Evolutionary conservation across 305 asterid genomes (phyloP), one percentile per base, ranked within the genome.

Genomic region (Fraxinus sp.): DNA sequence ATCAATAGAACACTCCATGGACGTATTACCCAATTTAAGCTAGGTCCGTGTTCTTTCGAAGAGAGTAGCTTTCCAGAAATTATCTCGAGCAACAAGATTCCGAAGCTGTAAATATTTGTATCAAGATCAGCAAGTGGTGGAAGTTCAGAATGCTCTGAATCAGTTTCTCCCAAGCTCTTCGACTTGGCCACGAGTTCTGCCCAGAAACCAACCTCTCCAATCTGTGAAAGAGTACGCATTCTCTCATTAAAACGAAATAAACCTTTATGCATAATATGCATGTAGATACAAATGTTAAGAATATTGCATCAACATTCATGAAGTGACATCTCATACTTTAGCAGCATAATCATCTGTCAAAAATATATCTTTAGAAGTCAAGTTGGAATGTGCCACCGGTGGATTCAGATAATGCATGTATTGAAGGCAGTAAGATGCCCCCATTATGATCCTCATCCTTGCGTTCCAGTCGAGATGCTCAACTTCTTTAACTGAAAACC

Each of bases 271-370:
- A 52, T 16, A 52, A 52, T 16, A 52, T 52, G 62, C 62, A 52
- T 52, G 59, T 52, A 16, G 62, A 49, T 49, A 14, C 30, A 28
- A 66, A 10, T 11, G 8, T 24, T 68, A 68, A 1, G 14, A 13
- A 13, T 7, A 7, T 10, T 32, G 49, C 28, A 55, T 13, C 11
- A 13, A 62, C 16, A 30, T 28, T 43, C 33, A 43, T 26, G 41
- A 43, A 41, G 64, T 55, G 43, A 81, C 74, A 24, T 14, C 52
- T 24, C 90, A 37, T 90, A 96, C 98, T 88, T 96, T 96, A 66
- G 99, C 95, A 72, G 98, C 98, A 89, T 91, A 95, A 87, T 96
- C 99, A 79, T 95, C 98, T 5, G 99, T 93, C 79, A 96, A 72
- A 78, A 80, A 85, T 84, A 96, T 86, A 37, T 85, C 85, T 57